Evolutionary conservation across 1,284 basidiomycete species (phyloP).

Genomic region (Malassezia arunalokei): DNA sequence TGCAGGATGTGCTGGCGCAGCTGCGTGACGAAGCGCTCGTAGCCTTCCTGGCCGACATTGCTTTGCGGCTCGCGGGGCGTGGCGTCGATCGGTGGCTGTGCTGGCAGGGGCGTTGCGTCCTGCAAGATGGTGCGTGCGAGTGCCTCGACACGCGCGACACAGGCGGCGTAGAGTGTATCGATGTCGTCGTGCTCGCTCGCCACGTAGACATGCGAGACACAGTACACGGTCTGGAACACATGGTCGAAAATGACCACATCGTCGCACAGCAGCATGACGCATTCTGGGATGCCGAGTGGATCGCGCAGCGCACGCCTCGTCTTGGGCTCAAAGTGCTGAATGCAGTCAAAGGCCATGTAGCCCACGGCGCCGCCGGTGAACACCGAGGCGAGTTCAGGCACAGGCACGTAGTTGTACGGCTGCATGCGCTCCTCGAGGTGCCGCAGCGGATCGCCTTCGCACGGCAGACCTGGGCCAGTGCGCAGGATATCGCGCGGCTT

Average conservation of each 20-base stretch:
- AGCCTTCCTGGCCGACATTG: slow-evolving; percentile 87
- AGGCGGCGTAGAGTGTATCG: slow-evolving; percentile 22
- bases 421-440: slow-evolving; percentile 75
- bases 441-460: slow-evolving; percentile 72
- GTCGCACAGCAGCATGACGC: slow-evolving; percentile 91
- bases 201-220: slow-evolving; percentile 81
- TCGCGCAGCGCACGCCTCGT: slow-evolving; percentile 55
- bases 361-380: slow-evolving; percentile 97
- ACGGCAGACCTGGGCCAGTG: slow-evolving; percentile 70
- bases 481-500: slow-evolving; percentile 88
- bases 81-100: slow-evolving; percentile 48
- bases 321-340: slow-evolving; percentile 74
- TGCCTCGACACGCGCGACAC: slow-evolving; percentile 18
- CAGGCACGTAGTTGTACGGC: slow-evolving; percentile 74
- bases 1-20: slow-evolving; percentile 88
- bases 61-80: slow-evolving; percentile 50
- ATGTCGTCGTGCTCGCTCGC: slow-evolving; percentile 53
- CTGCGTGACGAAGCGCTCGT: slow-evolving; percentile 78
- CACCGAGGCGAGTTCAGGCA: slow-evolving; percentile 70
- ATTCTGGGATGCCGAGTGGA: slow-evolving; percentile 77
- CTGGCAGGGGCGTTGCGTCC: slow-evolving; percentile 53
- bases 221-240: slow-evolving; percentile 86
- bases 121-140: slow-evolving; percentile 19
- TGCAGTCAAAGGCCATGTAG: slow-evolving; percentile 90
- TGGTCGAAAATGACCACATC: slow-evolving; percentile 93